Evolutionary conservation across 2,329 filamentous ascomycete species (phyloP), one percentile per base, ranked within the genome.

Genomic region (Diaporthe helianthi): DNA sequence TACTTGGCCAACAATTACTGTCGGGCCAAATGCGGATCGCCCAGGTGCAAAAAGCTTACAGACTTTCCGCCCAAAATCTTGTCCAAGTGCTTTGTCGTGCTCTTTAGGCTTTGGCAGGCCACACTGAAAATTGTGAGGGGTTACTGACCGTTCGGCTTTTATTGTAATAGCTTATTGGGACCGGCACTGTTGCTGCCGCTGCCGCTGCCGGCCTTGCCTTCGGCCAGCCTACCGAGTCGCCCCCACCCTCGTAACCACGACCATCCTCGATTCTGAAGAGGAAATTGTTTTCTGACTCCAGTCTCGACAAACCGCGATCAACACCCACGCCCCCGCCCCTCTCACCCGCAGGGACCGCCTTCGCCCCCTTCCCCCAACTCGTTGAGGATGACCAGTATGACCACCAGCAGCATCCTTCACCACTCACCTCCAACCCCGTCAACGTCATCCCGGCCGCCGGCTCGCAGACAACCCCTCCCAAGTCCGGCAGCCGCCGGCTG

Each of bases 181-280:
- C 87, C 74, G 86, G 87, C 78, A 87, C 86, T 79, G 86, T 86
- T 73, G 84, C 88, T 77, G 87, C 87, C 79, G 86, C 86, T 76
- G 87, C 87, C 74, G 83, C 86, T 78, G 84, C 82, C 74, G 87
- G 87, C 74, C 80, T 89, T 72, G 85, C 86, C 73, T 88, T 89
- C 78, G 87, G 85, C 73, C 85, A 89, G 77, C 80, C 84, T 53
- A 76, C 79, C 73, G 84, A 86, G 73, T 54, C 70, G 46, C 65
- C 41, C 51, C 47, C 55, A 17, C 75, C 80, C 71, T 78, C 76
- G 53, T 75, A 74, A 49, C 66, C 73, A 36, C 75, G 75, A 60
- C 78, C 75, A 33, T 72, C 76, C 36, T 77, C 80, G 41, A 76
- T 72, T 24, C 52, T 68, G 68, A 78, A 76, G 72, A 78, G 75